Percentiles rank a stretch among this genome's conserved stretches.
Evolutionary conservation across 352 stramenopile genomes (phyloP).

Genomic region (Elongisporangium undulatum): DNA sequence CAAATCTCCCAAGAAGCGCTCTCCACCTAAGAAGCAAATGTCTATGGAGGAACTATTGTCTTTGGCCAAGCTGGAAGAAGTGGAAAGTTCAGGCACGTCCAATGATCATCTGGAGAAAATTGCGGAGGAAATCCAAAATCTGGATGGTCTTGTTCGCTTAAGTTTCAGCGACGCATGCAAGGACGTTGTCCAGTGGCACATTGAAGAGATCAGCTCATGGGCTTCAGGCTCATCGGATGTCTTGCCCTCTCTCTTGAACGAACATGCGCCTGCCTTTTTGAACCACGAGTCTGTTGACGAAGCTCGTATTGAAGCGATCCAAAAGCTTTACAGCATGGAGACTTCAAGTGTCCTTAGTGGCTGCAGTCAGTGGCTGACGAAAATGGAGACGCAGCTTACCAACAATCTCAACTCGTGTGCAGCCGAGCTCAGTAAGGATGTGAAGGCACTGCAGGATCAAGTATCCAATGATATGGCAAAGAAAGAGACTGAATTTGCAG

Average conservation of each 20-base stretch:
- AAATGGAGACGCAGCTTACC: slow-evolving; percentile 49
- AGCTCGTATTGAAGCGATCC: slow-evolving; percentile 29
- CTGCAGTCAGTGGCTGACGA: slow-evolving; percentile 52
- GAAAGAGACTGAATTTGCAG: slow-evolving; percentile 42
- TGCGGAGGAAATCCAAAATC: neutral
- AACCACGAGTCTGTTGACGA: slow-evolving; percentile 26
- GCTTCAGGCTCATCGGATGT: slow-evolving; percentile 34
- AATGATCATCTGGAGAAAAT: neutral
- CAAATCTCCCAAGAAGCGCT: neutral
- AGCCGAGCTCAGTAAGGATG: slow-evolving; percentile 36
- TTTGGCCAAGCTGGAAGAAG: slow-evolving; percentile 21
- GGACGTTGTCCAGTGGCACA: slow-evolving; percentile 37
- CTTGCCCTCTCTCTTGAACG: slow-evolving; percentile 36
- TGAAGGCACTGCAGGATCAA: slow-evolving; percentile 31
- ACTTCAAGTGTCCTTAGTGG: slow-evolving; percentile 44
- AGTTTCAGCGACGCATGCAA: slow-evolving; percentile 20
- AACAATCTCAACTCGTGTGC: slow-evolving; percentile 29
- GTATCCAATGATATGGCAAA: slow-evolving; percentile 31
- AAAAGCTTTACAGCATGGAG: slow-evolving; percentile 41
- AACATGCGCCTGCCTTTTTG: slow-evolving; percentile 43
- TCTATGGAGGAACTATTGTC: slow-evolving; percentile 43
- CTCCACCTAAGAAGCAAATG: slow-evolving; percentile 6
- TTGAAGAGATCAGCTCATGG: slow-evolving; percentile 47
- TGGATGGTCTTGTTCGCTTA: neutral
- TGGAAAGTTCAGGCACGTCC: neutral